Conservation (phyloP, 768 basidiomycete genomes). For the Sutorius australiensis region DNA sequence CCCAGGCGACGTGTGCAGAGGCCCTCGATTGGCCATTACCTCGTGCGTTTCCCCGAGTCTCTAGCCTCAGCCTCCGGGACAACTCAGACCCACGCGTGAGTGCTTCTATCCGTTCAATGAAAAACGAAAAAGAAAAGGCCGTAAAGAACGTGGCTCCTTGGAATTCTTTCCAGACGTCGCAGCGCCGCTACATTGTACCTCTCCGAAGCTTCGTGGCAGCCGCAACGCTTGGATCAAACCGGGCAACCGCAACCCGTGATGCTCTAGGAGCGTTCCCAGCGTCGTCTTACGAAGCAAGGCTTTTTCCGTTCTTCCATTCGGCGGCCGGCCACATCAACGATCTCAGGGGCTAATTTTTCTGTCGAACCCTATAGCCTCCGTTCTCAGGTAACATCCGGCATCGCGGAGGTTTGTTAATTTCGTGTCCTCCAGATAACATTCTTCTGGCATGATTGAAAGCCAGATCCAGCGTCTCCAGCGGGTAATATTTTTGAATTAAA, state of each 20-base stretch:
- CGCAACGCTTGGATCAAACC: not conserved
- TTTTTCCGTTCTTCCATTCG: not conserved
- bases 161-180: not conserved
- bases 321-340: not conserved
- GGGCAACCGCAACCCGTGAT: not conserved
- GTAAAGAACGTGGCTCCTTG: not conserved
- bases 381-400: not conserved
- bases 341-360: not conserved
- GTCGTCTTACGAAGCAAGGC: not conserved
- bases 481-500: not conserved
- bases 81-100: not conserved
- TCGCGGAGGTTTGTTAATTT: not conserved
- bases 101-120: not conserved
- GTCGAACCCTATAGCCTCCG: not conserved
- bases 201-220: not conserved
- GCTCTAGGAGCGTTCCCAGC: not conserved
- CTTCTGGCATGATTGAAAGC: not conserved
- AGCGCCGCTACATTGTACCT: too few species aligned
- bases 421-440: not conserved
- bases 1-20: slow-evolving; percentile 13
- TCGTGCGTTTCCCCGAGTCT: not conserved
- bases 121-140: not conserved
- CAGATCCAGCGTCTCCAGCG: not conserved
- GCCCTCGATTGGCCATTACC: not conserved
- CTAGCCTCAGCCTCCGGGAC: not conserved